Percentiles rank a stretch among this genome's conserved stretches.
Evolutionary conservation across 371 early-diverging fungal genomes (phyloP).

Genomic region (Coemansia linderi): DNA sequence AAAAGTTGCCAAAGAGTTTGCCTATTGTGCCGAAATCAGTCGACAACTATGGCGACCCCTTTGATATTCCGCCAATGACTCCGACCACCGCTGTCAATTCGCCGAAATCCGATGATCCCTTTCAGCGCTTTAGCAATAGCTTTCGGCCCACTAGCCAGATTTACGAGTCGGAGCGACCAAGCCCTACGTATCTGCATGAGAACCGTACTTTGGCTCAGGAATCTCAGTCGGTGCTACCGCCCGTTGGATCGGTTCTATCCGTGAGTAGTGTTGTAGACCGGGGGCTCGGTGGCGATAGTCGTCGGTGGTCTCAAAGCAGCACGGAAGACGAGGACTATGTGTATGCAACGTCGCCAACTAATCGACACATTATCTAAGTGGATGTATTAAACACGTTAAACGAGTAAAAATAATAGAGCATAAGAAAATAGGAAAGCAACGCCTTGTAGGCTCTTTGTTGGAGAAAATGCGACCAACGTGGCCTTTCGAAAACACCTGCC

Average conservation of each 20-base stretch:
- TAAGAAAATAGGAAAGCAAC: not conserved
- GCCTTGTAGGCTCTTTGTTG: no score
- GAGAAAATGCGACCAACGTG: no score
- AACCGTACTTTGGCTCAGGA: not conserved
- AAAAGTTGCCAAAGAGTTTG: not conserved
- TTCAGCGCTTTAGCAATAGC: constrained; percentile 22
- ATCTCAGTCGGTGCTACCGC: constrained; percentile 23
- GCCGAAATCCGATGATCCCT: constrained; percentile 22
- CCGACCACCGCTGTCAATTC: constrained; percentile 17
- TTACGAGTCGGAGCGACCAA: not conserved
- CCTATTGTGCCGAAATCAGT: not conserved
- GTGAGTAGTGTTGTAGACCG: not conserved
- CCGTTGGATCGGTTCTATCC: not conserved
- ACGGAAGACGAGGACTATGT: not conserved
- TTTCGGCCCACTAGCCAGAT: constrained; percentile 4
- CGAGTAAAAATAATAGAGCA: not conserved
- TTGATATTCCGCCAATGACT: constrained; percentile 26
- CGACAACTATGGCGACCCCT: constrained; percentile 15
- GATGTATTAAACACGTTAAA: not conserved
- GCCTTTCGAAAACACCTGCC: no score
- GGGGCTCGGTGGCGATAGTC: not conserved
- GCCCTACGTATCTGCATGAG: not conserved
- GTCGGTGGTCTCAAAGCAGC: constrained; percentile 2
- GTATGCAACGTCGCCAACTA: not conserved
- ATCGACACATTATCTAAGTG: constrained; percentile 5